phyloP scores from a whole-genome alignment of 1,284 basidiomycete species.

The Leccinum subfulvum region DNA sequence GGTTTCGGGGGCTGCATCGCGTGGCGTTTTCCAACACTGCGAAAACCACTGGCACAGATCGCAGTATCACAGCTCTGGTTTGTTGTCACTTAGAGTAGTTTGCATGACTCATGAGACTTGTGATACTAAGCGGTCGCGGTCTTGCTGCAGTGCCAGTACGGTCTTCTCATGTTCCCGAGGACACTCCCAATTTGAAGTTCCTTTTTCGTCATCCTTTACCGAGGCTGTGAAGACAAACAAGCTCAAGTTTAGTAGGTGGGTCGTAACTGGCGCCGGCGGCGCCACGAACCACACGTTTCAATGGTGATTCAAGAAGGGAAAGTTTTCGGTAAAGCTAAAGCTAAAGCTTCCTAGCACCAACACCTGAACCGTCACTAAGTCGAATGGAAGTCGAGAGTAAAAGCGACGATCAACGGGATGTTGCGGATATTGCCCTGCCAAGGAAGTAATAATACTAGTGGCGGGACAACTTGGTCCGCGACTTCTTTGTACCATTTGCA shows the following conservation, averaged over 20 bases:
- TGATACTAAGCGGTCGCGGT: background rate
- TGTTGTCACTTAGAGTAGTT: background rate
- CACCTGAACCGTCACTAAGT: background rate
- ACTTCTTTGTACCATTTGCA: constrained; percentile 1
- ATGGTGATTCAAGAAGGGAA: background rate
- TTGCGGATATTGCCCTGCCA: background rate
- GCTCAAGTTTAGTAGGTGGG: background rate
- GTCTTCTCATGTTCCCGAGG: background rate
- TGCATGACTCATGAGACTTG: too few species aligned
- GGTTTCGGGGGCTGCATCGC: background rate
- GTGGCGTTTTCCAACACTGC: background rate
- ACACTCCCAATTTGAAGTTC: background rate
- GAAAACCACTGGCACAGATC: background rate
- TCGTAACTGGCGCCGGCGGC: background rate
- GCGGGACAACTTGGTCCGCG: background rate
- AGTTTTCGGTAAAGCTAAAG: background rate
- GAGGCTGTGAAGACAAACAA: background rate
- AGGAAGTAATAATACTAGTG: background rate
- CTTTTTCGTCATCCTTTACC: background rate
- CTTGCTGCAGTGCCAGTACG: background rate
- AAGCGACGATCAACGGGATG: background rate
- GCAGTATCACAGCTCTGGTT: background rate
- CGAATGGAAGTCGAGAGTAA: background rate
- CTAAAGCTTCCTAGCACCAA: background rate
- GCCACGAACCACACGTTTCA: too few species aligned